Evolutionary conservation across 129 eudicot species (phyloP).

Genomic region (Solidago caesia): DNA sequence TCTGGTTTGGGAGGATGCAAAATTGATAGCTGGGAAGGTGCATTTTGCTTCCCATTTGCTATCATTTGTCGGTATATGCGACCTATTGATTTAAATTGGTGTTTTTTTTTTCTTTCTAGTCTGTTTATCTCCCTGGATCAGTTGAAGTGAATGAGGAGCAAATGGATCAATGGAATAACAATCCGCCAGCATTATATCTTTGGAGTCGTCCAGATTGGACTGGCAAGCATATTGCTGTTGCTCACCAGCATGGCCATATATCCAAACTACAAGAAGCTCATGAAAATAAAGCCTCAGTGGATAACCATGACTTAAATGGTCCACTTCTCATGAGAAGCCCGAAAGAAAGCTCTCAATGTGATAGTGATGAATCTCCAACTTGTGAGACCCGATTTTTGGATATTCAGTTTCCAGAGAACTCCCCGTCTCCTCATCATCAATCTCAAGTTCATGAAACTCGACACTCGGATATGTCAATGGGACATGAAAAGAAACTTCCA

Average conservation of each 20-base stretch:
- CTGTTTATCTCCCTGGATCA: constrained; percentile 96
- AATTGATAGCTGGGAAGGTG: constrained; percentile 68
- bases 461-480: neutral
- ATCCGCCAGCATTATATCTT: constrained; percentile 61
- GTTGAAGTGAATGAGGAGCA: constrained; percentile 60
- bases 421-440: neutral
- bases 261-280: constrained; percentile 14
- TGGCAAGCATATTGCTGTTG: constrained; percentile 50
- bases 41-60: neutral
- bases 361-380: neutral
- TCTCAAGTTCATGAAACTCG: neutral
- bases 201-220: constrained; percentile 79
- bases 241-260: constrained; percentile 55
- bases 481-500: neutral
- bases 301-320: constrained; percentile 1
- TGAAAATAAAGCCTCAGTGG: constrained; percentile 18
- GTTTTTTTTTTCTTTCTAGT: constrained; percentile 32
- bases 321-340: neutral
- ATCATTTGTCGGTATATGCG: neutral
- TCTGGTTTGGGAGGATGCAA: constrained; percentile 70
- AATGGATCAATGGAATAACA: constrained; percentile 68
- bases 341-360: neutral
- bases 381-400: constrained; percentile 1
- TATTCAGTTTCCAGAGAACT: neutral
- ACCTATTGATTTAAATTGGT: neutral